These are phyloP conservation scores for Suillus placidus DNA, from an alignment of 768 basidiomycete species.

Conservation along the genomic window DNA sequence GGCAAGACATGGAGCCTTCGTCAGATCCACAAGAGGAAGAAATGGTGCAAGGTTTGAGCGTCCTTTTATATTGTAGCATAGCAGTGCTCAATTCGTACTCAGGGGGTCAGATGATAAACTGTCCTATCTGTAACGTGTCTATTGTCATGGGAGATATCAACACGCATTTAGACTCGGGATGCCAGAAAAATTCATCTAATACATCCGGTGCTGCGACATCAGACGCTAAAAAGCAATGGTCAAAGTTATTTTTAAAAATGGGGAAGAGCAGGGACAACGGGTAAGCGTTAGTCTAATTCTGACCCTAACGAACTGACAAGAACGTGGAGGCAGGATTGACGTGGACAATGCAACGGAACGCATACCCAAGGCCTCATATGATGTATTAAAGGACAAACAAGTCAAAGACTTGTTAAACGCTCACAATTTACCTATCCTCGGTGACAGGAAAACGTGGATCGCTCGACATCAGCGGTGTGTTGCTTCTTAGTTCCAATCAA, in stretches of 20 bases:
- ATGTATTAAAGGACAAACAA: conserved; percentile 61
- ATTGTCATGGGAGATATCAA: conserved; percentile 58
- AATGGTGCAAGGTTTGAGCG: conserved; percentile 22
- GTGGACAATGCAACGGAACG: conserved; percentile 43
- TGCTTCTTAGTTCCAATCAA: background rate
- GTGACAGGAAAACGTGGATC: conserved; percentile 54
- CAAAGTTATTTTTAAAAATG: conserved; percentile 44
- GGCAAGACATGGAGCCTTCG: conserved; percentile 25
- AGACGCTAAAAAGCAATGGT: conserved; percentile 43
- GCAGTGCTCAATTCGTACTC: conserved; percentile 5
- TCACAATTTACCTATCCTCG: conserved; percentile 51
- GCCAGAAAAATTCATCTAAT: conserved; percentile 18
- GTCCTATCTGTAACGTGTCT: conserved; percentile 60
- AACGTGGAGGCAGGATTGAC: conserved; percentile 19
- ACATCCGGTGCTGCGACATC: conserved; percentile 27
- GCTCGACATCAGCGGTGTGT: conserved; percentile 62
- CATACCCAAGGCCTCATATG: conserved; percentile 68
- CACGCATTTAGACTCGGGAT: conserved; percentile 58
- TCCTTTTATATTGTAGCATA: background rate
- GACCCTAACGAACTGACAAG: background rate
- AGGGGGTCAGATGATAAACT: conserved; percentile 47
- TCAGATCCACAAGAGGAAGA: conserved; percentile 38
- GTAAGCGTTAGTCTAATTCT: conserved; percentile 11
- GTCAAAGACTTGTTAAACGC: conserved; percentile 58
- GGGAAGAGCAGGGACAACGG: conserved; percentile 45